Percentiles rank a stretch among this genome's conserved stretches.
phyloP scores from a whole-genome alignment of 176 grass and related monocot genomes.

The Lolium rigidum region DNA sequence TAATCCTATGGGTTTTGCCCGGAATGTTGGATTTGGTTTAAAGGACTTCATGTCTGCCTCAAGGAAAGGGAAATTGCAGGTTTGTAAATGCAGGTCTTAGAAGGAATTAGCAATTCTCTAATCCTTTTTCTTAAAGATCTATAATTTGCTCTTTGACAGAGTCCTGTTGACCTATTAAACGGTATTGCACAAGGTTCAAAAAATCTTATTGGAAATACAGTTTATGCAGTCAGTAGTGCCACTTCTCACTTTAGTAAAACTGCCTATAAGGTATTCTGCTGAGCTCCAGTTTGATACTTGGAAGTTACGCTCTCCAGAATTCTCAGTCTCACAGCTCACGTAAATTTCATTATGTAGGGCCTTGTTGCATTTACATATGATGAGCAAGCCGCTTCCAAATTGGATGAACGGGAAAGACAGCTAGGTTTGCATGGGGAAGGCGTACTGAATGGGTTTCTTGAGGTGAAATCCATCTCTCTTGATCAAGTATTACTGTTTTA shows the following conservation, averaged over 20 bases:
- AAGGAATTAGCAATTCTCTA: constrained; percentile 32
- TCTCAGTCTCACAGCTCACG: constrained; percentile 32
- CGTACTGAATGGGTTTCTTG: constrained; percentile 88
- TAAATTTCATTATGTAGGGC: constrained; percentile 68
- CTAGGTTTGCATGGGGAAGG: constrained; percentile 89
- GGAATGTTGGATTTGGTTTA: constrained; percentile 96
- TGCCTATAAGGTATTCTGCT: constrained; percentile 82
- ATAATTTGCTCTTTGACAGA: constrained; percentile 45
- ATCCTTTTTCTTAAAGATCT: constrained; percentile 41
- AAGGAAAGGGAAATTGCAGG: constrained; percentile 85
- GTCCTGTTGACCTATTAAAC: constrained; percentile 71
- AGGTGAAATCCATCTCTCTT: constrained; percentile 58
- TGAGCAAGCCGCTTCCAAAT: constrained; percentile 69
- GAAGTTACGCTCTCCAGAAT: constrained; percentile 3
- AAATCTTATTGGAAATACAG: constrained; percentile 87
- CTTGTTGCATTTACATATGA: constrained; percentile 96
- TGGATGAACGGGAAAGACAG: constrained; percentile 78
- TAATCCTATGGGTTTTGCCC: constrained; percentile 97
- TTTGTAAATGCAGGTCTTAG: constrained; percentile 40
- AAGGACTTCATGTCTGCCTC: constrained; percentile 92
- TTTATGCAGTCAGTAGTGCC: constrained; percentile 91
- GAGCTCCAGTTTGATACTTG: constrained; percentile 25
- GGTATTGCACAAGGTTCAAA: constrained; percentile 94
- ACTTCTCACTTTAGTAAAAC: constrained; percentile 98
- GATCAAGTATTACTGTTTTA: constrained; percentile 34